Evolutionary conservation across 768 basidiomycete genomes (phyloP).

Genomic region (Jaapia argillacea): DNA sequence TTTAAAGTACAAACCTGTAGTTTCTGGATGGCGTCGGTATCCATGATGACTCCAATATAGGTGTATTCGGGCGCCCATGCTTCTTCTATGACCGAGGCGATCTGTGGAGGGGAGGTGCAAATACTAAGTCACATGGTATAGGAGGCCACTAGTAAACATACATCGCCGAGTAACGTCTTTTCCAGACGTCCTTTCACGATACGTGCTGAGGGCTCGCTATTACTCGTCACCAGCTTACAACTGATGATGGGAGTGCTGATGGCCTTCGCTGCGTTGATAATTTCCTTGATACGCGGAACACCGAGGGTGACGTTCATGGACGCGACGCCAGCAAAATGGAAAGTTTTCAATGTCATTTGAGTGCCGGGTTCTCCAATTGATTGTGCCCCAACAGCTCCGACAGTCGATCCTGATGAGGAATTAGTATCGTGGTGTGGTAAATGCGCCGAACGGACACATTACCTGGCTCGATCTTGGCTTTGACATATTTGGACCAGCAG

Average conservation of each 20-base stretch:
- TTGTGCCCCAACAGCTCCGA: slow-evolving; percentile 97
- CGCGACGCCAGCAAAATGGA: slow-evolving; percentile 99
- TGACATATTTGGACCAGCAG: slow-evolving; percentile 87
- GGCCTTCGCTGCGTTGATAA: slow-evolving; percentile 96
- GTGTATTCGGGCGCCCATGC: slow-evolving; percentile 92
- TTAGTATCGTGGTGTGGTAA: not conserved
- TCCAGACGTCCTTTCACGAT: slow-evolving; percentile 96
- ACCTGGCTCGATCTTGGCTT: slow-evolving; percentile 96
- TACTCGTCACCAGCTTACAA: slow-evolving; percentile 77
- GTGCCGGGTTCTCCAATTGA: slow-evolving; percentile 99
- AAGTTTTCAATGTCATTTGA: slow-evolving; percentile 99
- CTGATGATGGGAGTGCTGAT: slow-evolving; percentile 99
- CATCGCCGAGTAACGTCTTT: slow-evolving; percentile 91
- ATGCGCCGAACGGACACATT: slow-evolving; percentile 6
- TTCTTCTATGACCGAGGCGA: slow-evolving; percentile 90
- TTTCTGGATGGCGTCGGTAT: slow-evolving; percentile 78
- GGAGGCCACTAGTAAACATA: no score
- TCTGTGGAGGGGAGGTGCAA: slow-evolving; percentile 32
- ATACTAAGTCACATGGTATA: not conserved
- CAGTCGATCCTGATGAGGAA: slow-evolving; percentile 68
- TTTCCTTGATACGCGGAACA: slow-evolving; percentile 99
- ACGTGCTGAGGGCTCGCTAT: slow-evolving; percentile 89
- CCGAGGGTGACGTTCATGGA: slow-evolving; percentile 99
- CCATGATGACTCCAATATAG: slow-evolving; percentile 89
- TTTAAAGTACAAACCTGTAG: slow-evolving; percentile 50